These are phyloP conservation scores for Cutaneotrichosporon daszewskae DNA, from an alignment of 1,284 basidiomycete species.

Conservation along the genomic window DNA sequence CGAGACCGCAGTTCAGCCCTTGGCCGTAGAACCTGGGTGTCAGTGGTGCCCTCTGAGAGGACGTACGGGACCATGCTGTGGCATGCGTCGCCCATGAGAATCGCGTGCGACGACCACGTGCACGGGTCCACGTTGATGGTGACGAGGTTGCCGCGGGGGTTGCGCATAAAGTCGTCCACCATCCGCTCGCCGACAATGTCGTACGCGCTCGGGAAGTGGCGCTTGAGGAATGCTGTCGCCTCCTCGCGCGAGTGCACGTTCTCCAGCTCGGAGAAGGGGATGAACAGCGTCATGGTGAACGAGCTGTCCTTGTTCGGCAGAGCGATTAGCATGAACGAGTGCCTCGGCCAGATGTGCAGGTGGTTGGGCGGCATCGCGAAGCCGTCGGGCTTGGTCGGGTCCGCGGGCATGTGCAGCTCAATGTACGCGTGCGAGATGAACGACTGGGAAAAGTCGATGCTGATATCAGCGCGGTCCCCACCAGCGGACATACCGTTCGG, in stretches of 20 bases:
- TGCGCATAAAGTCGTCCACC: slow-evolving; percentile 67
- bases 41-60: background rate
- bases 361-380: slow-evolving; percentile 90
- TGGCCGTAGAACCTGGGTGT: slow-evolving; percentile 88
- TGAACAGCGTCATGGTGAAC: slow-evolving; percentile 73
- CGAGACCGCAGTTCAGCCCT: slow-evolving; percentile 94
- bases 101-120: slow-evolving; percentile 79
- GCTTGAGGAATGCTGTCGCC: slow-evolving; percentile 70
- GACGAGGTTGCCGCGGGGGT: slow-evolving; percentile 83
- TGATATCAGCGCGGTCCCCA: slow-evolving; percentile 40
- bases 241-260: slow-evolving; percentile 57
- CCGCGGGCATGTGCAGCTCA: slow-evolving; percentile 90
- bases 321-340: slow-evolving; percentile 98
- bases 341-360: slow-evolving; percentile 97
- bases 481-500: slow-evolving; percentile 61
- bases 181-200: slow-evolving; percentile 75
- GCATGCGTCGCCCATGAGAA: slow-evolving; percentile 88
- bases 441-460: slow-evolving; percentile 88
- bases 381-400: slow-evolving; percentile 54
- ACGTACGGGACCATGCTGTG: slow-evolving; percentile 77
- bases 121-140: slow-evolving; percentile 86
- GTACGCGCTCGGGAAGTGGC: slow-evolving; percentile 82
- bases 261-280: slow-evolving; percentile 73
- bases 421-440: slow-evolving; percentile 95
- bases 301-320: slow-evolving; percentile 75